These are phyloP conservation scores for Erigeron philadelphicus DNA, from an alignment of 140 eudicot species.

Conservation along the genomic window DNA sequence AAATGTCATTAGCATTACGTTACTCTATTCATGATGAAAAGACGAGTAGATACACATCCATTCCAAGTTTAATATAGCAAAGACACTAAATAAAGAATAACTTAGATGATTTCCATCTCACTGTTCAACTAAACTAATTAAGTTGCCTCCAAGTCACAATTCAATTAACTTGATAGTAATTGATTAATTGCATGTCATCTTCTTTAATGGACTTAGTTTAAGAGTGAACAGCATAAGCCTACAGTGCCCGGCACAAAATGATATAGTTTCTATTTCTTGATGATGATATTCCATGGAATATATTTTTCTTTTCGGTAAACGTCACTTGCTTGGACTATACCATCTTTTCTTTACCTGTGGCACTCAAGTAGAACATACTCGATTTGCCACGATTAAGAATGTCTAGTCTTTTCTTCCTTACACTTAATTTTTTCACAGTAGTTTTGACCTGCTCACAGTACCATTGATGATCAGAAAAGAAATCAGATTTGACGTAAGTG, in stretches of 20 bases:
- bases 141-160: conserved; percentile 72
- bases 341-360: conserved; percentile 28
- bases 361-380: conserved; percentile 30
- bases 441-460: conserved; percentile 39
- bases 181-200: conserved; percentile 18
- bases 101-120: conserved; percentile 47
- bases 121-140: conserved; percentile 44
- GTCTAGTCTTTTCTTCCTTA: conserved; percentile 26
- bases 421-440: background rate
- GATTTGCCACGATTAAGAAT: conserved; percentile 29
- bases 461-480: conserved; percentile 16
- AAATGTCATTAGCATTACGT: conserved; percentile 18
- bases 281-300: conserved; percentile 57
- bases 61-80: conserved; percentile 27
- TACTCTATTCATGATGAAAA: conserved; percentile 31
- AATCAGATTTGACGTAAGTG: conserved; percentile 3
- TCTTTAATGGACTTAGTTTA: conserved; percentile 29
- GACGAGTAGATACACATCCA: conserved; percentile 27
- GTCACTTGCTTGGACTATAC: conserved; percentile 39
- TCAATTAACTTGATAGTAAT: conserved; percentile 39
- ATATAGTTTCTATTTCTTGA: conserved; percentile 42
- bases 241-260: conserved; percentile 51
- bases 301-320: conserved; percentile 35
- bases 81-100: conserved; percentile 22
- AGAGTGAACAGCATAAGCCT: conserved; percentile 30